Percentiles rank a stretch among this genome's conserved stretches.
Conservation (phyloP, 179 eudicot genomes). For the Corrigiola litoralis region DNA sequence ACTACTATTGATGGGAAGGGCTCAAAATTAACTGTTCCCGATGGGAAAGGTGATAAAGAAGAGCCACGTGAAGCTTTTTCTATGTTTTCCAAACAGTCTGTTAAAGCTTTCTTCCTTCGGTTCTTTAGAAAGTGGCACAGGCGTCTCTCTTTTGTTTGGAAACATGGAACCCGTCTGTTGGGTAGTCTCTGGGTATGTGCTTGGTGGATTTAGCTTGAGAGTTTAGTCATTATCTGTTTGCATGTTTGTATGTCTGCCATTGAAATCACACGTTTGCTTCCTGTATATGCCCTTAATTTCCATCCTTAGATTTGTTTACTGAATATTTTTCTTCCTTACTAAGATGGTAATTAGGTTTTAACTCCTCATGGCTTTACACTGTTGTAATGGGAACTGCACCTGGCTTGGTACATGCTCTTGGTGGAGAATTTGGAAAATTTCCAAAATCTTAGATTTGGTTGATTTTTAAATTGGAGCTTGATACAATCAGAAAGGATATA, state of each 20-base stretch:
- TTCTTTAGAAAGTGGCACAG: conserved; percentile 71
- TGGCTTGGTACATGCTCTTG: too few species aligned
- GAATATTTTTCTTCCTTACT: neutral
- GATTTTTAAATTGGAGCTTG: neutral
- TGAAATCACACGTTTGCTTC: neutral
- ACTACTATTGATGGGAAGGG: conserved; percentile 33
- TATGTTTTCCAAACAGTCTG: conserved; percentile 60
- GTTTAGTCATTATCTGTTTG: neutral
- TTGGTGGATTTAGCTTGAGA: neutral
- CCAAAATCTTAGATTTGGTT: neutral
- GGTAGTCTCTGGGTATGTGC: conserved; percentile 73
- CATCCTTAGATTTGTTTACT: neutral
- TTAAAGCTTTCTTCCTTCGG: conserved; percentile 52
- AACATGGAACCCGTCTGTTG: conserved; percentile 54
- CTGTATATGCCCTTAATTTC: neutral
- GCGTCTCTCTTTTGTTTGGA: conserved; percentile 71
- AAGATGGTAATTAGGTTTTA: too few species aligned
- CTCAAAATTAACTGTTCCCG: conserved; percentile 34
- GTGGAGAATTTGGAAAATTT: neutral
- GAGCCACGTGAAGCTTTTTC: conserved; percentile 51
- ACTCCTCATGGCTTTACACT: too few species aligned
- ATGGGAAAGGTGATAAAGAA: conserved; percentile 46
- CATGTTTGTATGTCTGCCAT: conserved; percentile 1
- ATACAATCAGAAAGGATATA: neutral
- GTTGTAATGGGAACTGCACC: neutral